Evolutionary conservation across 768 basidiomycete species (phyloP).

Genomic region (Kwoniella heveanensis): DNA sequence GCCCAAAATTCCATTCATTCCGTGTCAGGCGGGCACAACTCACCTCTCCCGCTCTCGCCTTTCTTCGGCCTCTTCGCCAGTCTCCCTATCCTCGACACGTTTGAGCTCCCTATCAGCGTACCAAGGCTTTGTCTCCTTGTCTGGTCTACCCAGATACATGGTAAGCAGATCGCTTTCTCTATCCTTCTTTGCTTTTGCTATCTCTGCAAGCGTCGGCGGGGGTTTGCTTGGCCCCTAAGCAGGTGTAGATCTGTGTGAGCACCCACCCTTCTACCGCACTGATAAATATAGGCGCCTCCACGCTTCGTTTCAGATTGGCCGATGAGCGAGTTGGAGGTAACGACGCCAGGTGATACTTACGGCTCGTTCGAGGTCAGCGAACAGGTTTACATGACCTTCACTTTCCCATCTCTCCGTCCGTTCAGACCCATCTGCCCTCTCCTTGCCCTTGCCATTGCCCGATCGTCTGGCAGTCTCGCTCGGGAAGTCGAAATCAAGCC

Average conservation of each 20-base stretch:
- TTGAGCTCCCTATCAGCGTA: conserved; percentile 53
- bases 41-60: conserved; percentile 37
- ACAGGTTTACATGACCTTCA: conserved; percentile 55
- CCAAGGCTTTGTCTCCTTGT: conserved; percentile 56
- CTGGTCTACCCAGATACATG: conserved; percentile 55
- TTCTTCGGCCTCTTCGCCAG: conserved; percentile 51
- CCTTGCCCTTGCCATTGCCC: conserved; percentile 29
- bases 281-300: too few species aligned
- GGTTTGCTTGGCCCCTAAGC: conserved; percentile 6
- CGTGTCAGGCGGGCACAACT: too few species aligned
- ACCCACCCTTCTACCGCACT: too few species aligned
- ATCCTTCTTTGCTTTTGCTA: conserved; percentile 48
- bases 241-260: too few species aligned
- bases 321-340: too few species aligned
- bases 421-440: conserved; percentile 19
- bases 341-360: conserved; percentile 26
- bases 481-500: conserved; percentile 55
- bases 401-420: conserved; percentile 33
- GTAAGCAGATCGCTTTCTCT: conserved; percentile 54
- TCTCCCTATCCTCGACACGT: conserved; percentile 49
- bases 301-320: too few species aligned
- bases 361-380: conserved; percentile 54
- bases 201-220: conserved; percentile 18
- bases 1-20: too few species aligned
- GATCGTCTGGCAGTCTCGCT: conserved; percentile 28